These are phyloP conservation scores for Pythium brassicae DNA, from an alignment of 352 stramenopile genomes.

Conservation along the genomic window DNA sequence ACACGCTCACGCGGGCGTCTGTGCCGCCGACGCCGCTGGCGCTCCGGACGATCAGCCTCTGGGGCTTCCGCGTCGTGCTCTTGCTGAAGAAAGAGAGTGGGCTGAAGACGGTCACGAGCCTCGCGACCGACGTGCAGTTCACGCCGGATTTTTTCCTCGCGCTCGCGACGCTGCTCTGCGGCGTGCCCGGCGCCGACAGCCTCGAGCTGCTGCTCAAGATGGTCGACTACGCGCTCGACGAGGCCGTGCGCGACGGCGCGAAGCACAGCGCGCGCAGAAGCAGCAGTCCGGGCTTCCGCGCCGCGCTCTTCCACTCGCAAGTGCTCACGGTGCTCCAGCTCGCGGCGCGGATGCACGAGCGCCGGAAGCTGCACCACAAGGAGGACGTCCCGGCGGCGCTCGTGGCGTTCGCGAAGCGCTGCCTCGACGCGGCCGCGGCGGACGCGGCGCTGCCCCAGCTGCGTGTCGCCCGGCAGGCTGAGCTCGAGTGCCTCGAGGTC, in stretches of 20 bases:
- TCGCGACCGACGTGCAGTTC: conserved; percentile 40
- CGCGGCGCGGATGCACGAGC: conserved; percentile 48
- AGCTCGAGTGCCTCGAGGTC: conserved; percentile 54
- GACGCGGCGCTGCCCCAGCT: conserved; percentile 19
- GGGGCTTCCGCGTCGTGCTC: conserved; percentile 69
- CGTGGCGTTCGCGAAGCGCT: conserved; percentile 33
- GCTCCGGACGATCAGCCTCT: conserved; percentile 46
- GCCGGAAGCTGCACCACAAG: conserved; percentile 39
- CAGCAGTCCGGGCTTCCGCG: conserved; percentile 22
- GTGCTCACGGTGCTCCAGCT: conserved; percentile 38
- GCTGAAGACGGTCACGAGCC: conserved; percentile 47
- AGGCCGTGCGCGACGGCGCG: conserved; percentile 20
- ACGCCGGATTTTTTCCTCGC: conserved; percentile 65
- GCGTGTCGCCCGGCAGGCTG: conserved; percentile 24
- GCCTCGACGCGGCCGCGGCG: conserved; percentile 21
- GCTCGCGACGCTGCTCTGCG: conserved; percentile 51
- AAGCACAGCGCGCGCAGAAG: conserved; percentile 17
- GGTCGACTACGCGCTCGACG: conserved; percentile 41
- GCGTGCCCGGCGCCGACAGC: conserved; percentile 50
- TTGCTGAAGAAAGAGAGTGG: conserved; percentile 77
- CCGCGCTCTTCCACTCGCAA: conserved; percentile 50
- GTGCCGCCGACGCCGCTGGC: neutral
- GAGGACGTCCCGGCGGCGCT: conserved; percentile 48
- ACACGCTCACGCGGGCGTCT: neutral
- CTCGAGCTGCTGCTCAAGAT: conserved; percentile 52